phyloP scores from a whole-genome alignment of 441 rosid genomes.

The Croton setiger region DNA sequence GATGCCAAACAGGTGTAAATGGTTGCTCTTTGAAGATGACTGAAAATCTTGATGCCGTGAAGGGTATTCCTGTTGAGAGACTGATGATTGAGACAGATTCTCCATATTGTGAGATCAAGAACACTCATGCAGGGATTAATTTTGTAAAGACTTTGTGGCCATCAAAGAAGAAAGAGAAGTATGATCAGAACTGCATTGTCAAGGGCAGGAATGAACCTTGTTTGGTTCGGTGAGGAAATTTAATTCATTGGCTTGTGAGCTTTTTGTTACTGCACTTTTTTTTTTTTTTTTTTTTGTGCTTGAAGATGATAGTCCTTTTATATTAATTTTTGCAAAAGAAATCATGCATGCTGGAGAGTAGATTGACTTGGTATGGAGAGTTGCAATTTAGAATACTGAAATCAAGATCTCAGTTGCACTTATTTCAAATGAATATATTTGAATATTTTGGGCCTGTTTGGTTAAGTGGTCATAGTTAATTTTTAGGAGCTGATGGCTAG shows the following conservation, averaged over 20 bases:
- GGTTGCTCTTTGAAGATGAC: conserved; percentile 88
- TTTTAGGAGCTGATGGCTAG: too few species aligned
- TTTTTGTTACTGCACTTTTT: background rate
- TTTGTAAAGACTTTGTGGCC: conserved; percentile 72
- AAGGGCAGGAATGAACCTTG: conserved; percentile 98
- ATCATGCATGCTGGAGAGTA: background rate
- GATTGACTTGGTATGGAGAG: conserved; percentile 2
- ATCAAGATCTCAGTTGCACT: background rate
- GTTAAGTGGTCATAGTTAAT: too few species aligned
- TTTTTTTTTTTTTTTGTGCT: too few species aligned
- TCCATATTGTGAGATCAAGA: conserved; percentile 90
- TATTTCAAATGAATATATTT: background rate
- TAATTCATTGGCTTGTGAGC: background rate
- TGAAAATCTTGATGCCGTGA: conserved; percentile 80
- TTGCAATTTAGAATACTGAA: background rate
- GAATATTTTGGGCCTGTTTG: too few species aligned
- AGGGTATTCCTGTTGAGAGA: conserved; percentile 68
- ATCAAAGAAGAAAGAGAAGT: conserved; percentile 92
- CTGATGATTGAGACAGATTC: conserved; percentile 99
- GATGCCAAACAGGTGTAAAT: conserved; percentile 59
- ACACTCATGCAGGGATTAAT: conserved; percentile 71
- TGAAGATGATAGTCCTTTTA: background rate
- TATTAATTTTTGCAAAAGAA: background rate
- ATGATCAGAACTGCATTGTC: conserved; percentile 65
- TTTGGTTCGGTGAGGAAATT: conserved; percentile 65